Evolutionary conservation across 495 filamentous ascomycete species (phyloP).

Genomic region (Alectoria sarmentosa): DNA sequence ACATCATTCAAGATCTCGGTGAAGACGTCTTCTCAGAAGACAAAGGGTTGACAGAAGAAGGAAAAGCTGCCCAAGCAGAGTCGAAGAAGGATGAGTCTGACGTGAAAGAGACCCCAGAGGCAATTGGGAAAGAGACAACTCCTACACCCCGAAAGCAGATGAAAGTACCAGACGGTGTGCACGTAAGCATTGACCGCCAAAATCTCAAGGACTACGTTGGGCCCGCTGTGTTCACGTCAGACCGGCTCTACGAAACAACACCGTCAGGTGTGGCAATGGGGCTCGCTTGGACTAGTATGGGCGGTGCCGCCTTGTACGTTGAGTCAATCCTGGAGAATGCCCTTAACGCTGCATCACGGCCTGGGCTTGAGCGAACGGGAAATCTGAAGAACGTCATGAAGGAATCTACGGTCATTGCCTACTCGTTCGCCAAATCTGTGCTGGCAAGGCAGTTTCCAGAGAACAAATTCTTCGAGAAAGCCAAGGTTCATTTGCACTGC

Average conservation of each 20-base stretch:
- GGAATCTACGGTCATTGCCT: constrained; percentile 88
- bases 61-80: constrained; percentile 72
- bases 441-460: constrained; percentile 78
- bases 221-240: constrained; percentile 89
- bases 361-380: constrained; percentile 82
- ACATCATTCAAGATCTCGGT: constrained; percentile 92
- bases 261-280: constrained; percentile 99
- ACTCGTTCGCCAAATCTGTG: constrained; percentile 88
- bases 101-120: constrained; percentile 48
- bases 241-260: constrained; percentile 89
- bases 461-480: constrained; percentile 95
- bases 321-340: constrained; percentile 90
- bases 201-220: constrained; percentile 97
- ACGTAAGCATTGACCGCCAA: constrained; percentile 80
- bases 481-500: constrained; percentile 91
- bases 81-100: constrained; percentile 55
- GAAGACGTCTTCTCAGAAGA: constrained; percentile 78
- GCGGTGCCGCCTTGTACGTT: constrained; percentile 92
- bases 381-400: constrained; percentile 98
- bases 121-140: constrained; percentile 62
- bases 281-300: constrained; percentile 97
- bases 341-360: constrained; percentile 60
- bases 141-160: constrained; percentile 73
- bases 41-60: constrained; percentile 79
- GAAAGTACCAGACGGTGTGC: constrained; percentile 79